Conservation (phyloP, 768 basidiomycete species). For the Boletus sp. region DNA sequence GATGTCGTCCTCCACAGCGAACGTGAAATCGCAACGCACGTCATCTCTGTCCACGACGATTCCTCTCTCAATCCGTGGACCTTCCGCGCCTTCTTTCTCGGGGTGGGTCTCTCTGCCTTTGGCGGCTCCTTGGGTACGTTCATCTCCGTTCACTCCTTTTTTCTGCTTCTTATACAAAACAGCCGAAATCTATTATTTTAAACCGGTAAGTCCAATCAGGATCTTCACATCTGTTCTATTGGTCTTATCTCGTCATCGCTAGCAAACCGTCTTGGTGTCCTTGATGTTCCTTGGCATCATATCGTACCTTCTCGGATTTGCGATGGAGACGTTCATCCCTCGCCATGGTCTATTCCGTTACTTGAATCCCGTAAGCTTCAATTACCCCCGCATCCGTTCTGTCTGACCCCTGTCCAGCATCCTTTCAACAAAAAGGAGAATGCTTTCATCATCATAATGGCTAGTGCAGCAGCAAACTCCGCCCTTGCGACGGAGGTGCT, state of each 20-base stretch:
- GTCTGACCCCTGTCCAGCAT: conserved; percentile 34
- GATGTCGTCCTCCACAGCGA: conserved; percentile 37
- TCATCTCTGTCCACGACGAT: conserved; percentile 24
- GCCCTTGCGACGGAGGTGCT: conserved; percentile 55
- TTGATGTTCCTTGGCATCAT: conserved; percentile 54
- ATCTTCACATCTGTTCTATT: not conserved
- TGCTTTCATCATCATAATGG: conserved; percentile 57
- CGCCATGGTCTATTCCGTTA: conserved; percentile 43
- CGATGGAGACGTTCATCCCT: conserved; percentile 47
- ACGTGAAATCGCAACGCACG: conserved; percentile 45
- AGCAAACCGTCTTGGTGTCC: conserved; percentile 54
- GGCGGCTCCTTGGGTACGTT: not conserved
- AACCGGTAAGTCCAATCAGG: conserved; percentile 38
- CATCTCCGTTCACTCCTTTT: not conserved
- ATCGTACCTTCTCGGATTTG: conserved; percentile 48
- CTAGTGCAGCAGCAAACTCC: conserved; percentile 51
- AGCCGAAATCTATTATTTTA: conserved; percentile 64
- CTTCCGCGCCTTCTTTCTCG: not conserved
- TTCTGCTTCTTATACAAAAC: not conserved
- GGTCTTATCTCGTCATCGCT: not conserved
- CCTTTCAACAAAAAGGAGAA: conserved; percentile 63
- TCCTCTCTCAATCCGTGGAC: not conserved
- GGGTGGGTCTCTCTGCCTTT: not conserved
- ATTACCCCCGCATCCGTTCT: not conserved
- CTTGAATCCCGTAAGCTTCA: conserved; percentile 44